Percentiles rank a stretch among this genome's conserved stretches.
Conservation (phyloP, 2,329 filamentous ascomycete genomes). For the Ophiostoma perfectum region DNA sequence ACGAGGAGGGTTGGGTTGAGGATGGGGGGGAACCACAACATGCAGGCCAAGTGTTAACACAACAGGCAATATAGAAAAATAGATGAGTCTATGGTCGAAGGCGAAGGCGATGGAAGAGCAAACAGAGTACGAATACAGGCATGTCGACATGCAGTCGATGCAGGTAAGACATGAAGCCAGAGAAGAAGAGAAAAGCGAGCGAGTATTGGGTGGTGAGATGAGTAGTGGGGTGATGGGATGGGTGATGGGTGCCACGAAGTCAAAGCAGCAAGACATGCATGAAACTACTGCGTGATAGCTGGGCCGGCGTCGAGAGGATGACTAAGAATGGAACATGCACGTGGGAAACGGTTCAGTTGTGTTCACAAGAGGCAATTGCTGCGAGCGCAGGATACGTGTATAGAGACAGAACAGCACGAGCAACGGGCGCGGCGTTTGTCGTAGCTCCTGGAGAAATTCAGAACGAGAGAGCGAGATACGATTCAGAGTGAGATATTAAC, state of each 20-base stretch:
- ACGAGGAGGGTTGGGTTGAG: background rate
- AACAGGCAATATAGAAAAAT: background rate
- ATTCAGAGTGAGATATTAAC: background rate
- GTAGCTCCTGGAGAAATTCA: too few species aligned
- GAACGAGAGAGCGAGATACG: background rate
- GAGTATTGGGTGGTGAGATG: background rate
- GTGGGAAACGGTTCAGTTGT: too few species aligned
- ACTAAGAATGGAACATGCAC: background rate
- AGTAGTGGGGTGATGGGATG: background rate
- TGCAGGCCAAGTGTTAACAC: background rate
- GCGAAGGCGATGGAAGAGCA: background rate
- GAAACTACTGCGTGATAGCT: background rate
- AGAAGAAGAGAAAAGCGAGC: background rate
- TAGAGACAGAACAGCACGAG: too few species aligned
- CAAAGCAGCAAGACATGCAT: background rate
- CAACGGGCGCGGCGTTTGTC: too few species aligned
- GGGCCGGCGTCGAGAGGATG: background rate
- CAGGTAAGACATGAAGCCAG: background rate
- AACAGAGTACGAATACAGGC: background rate
- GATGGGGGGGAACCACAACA: background rate
- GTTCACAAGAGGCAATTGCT: background rate
- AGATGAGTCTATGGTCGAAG: background rate
- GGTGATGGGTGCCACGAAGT: background rate
- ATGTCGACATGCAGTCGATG: background rate
- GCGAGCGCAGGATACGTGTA: background rate